A percentile compares a stretch with the other conserved stretches of the same genome.
Evolutionary conservation across 2,329 filamentous ascomycete species (phyloP).

Genomic region (Apiospora kogelbergensis): DNA sequence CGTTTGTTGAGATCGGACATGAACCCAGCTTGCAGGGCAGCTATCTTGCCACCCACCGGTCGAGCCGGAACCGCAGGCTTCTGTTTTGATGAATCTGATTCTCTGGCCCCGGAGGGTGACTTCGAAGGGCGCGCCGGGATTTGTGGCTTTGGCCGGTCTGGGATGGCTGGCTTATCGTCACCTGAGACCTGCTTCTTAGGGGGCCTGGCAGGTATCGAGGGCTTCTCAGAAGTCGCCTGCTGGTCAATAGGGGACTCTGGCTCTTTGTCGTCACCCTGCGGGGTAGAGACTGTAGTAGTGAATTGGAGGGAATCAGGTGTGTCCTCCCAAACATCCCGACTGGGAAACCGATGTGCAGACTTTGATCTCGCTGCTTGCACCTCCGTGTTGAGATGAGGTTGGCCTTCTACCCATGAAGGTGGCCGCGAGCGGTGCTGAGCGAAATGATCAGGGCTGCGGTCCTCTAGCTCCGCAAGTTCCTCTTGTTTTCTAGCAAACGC

Average conservation of each 20-base stretch:
- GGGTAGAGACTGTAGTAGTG: conserved; percentile 68
- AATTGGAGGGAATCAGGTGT: conserved; percentile 79
- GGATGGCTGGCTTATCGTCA: conserved; percentile 43
- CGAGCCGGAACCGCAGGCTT: conserved; percentile 83
- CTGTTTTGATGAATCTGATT: conserved; percentile 56
- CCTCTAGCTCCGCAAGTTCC: conserved; percentile 61
- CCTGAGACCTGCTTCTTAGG: conserved; percentile 40
- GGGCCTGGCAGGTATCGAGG: conserved; percentile 59
- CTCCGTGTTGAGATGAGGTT: conserved; percentile 51
- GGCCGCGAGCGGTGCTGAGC: conserved; percentile 51
- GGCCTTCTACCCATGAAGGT: conserved; percentile 45
- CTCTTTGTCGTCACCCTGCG: conserved; percentile 43
- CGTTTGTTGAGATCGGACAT: conserved; percentile 91
- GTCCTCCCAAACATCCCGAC: conserved; percentile 93
- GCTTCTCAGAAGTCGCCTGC: conserved; percentile 45
- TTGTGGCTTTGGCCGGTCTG: conserved; percentile 58
- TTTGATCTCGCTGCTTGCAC: conserved; percentile 49
- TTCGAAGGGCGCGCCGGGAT: conserved; percentile 54
- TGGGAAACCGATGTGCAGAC: conserved; percentile 76
- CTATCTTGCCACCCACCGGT: conserved; percentile 82
- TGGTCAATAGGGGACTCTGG: conserved; percentile 37
- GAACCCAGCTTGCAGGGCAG: conserved; percentile 86
- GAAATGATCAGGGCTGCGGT: conserved; percentile 47
- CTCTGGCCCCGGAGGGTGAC: conserved; percentile 37
- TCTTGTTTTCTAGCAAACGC: conserved; percentile 67